These are phyloP conservation scores for Myxozyma neotropica DNA, from an alignment of 805 yeast genomes.

Conservation along the genomic window DNA sequence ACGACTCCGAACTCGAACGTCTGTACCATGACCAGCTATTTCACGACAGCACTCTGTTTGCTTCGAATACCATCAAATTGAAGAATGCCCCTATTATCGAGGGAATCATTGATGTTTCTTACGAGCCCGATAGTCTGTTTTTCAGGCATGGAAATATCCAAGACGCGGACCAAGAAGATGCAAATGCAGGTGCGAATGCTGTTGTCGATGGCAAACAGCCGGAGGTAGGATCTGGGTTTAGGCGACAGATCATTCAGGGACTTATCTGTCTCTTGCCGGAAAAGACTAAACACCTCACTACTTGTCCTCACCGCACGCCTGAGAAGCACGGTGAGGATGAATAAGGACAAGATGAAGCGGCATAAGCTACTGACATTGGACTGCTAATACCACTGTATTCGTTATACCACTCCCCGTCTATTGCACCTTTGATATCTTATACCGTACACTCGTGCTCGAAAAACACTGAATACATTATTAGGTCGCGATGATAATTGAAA, in stretches of 20 bases:
- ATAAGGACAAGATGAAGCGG: too few relatives aligned
- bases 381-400: too few relatives aligned
- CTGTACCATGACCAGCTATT: not conserved
- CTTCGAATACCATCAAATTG: not conserved
- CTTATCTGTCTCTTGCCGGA: constrained; percentile 21
- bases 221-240: not conserved
- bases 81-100: not conserved
- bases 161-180: too few relatives aligned
- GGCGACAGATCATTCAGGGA: constrained; percentile 16
- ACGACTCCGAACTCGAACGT: constrained; percentile 5
- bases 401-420: too few relatives aligned
- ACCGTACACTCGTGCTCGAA: too few relatives aligned
- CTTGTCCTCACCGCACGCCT: constrained; percentile 5
- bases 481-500: too few relatives aligned
- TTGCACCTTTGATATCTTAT: too few relatives aligned
- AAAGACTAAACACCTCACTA: constrained; percentile 11
- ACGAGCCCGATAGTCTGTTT: not conserved
- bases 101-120: not conserved
- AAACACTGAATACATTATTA: too few relatives aligned
- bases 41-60: not conserved
- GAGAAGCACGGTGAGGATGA: too few relatives aligned
- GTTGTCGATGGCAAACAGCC: not conserved
- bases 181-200: not conserved
- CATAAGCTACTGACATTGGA: too few relatives aligned
- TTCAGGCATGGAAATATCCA: too few relatives aligned